A percentile compares a stretch with the other conserved stretches of the same genome.
Evolutionary conservation across 257 asterid genomes (phyloP).

Genomic region (Solanum appendiculatum): DNA sequence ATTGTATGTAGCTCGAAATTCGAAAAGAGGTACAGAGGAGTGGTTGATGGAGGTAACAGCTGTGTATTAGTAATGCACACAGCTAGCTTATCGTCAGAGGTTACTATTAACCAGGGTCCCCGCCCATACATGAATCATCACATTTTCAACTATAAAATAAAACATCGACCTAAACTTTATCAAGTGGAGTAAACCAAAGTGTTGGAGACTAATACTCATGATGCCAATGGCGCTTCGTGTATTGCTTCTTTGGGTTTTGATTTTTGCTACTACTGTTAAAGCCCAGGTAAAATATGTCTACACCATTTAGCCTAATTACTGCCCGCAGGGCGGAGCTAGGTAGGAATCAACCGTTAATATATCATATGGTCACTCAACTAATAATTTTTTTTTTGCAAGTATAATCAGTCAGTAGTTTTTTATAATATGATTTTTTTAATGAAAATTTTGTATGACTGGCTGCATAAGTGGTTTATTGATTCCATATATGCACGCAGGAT

Average conservation of each 20-base stretch:
- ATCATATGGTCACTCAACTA: neutral
- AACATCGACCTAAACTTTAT: neutral
- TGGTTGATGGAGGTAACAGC: neutral
- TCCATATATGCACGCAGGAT: constrained; percentile 6
- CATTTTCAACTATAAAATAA: neutral
- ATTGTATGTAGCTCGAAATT: neutral
- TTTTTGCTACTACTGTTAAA: neutral
- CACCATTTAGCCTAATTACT: neutral
- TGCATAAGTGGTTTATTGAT: neutral
- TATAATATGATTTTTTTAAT: too few relatives aligned
- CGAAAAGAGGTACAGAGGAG: neutral
- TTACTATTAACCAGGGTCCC: neutral
- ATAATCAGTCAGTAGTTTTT: too few relatives aligned
- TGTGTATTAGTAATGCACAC: neutral
- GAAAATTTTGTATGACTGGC: neutral
- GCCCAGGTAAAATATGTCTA: neutral
- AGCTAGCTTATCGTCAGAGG: neutral
- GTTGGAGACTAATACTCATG: neutral
- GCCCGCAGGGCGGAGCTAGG: too few relatives aligned
- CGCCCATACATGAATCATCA: neutral
- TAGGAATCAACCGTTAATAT: too few relatives aligned
- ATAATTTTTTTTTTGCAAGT: too few relatives aligned
- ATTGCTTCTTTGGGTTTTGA: neutral
- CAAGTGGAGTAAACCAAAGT: neutral
- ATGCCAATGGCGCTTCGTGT: neutral